A percentile compares a stretch with the other conserved stretches of the same genome.
phyloP scores from a whole-genome alignment of 352 stramenopile genomes.

The Phytophthora pinifolia region DNA sequence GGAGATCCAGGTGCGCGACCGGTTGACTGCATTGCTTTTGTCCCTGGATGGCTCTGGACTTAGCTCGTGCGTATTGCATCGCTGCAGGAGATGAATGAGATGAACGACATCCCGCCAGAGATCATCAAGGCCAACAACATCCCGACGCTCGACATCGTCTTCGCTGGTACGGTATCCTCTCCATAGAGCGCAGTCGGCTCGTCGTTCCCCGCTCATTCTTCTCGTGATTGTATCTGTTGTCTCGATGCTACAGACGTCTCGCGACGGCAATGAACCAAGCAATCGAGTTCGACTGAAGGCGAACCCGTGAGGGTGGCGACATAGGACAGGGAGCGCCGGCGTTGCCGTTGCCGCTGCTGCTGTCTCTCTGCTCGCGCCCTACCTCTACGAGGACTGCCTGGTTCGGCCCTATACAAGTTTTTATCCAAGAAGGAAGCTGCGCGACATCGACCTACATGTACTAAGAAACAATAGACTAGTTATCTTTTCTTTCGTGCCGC shows the following conservation, averaged over 20 bases:
- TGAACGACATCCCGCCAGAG: slow-evolving; percentile 76
- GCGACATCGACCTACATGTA: slow-evolving; percentile 19
- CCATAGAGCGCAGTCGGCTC: background rate
- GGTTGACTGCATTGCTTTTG: background rate
- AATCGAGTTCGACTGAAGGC: slow-evolving; percentile 4
- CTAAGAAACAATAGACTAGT: slow-evolving; percentile 34
- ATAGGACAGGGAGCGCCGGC: slow-evolving; percentile 8
- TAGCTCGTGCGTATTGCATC: slow-evolving; percentile 1
- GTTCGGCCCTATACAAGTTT: slow-evolving; percentile 26
- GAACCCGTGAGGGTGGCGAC: slow-evolving; percentile 14
- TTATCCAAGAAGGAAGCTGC: slow-evolving; percentile 27
- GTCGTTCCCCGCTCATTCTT: slow-evolving; percentile 17
- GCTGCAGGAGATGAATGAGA: slow-evolving; percentile 75
- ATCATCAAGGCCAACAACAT: slow-evolving; percentile 81
- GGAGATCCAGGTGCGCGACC: slow-evolving; percentile 64
- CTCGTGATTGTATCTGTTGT: slow-evolving; percentile 19
- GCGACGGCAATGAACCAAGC: slow-evolving; percentile 29
- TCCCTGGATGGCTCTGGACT: slow-evolving; percentile 12
- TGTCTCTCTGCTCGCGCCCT: background rate
- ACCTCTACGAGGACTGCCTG: background rate
- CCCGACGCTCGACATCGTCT: slow-evolving; percentile 66
- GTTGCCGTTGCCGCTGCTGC: background rate
- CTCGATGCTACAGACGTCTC: slow-evolving; percentile 32
- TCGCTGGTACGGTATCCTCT: slow-evolving; percentile 45
- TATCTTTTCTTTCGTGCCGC: slow-evolving; percentile 29